Evolutionary conservation across 1,284 basidiomycete genomes (phyloP), one percentile per base, ranked within the genome.

Genomic region (Sporisorium scitamineum): DNA sequence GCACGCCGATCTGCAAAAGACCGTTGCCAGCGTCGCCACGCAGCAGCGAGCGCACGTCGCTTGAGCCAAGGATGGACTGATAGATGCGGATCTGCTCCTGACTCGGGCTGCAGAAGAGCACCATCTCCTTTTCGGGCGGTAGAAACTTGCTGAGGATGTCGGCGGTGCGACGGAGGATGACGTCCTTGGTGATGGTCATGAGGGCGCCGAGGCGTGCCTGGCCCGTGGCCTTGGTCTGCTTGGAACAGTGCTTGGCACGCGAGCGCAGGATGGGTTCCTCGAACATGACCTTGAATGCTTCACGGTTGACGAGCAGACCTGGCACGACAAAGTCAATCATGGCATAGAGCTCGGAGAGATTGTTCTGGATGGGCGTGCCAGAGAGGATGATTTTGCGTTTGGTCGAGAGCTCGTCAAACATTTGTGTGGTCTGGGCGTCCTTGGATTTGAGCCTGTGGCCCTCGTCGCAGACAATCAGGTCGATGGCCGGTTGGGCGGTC

Each of bases 271-370:
- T 99, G 0, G 95, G 94, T 27, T 86, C 89, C 85, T 98, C 96
- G 80, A 94, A 99, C 5, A 94, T 89, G 29, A 62, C 74, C 68
- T 86, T 84, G 72, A 86, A 86, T 47, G 54, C 65, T 7, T 61
- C 56, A 53, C 72, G 74, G 24, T 55, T 53, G 31, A 79, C 93
- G 34, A 98, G 89, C 18, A 97, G 85, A 22, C 92, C 93, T 20
- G 95, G 95, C 84, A 95, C 96, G 82, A 94, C 94, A 84, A 98
- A 99, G 72, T 97, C 92, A 48, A 93, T 90, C 95, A 98, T 98
- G 5, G 95, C 90, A 86, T 95, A 95, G 83, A 97, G 97, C 85
- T 99, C 97, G 63, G 92, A 89, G 20, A 99, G 88, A 84, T 98
- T 94, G 85, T 99, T 99, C 86, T 99, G 82, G 45, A 99, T 94